These are phyloP conservation scores for Neobulgaria alba DNA, from an alignment of 2,329 filamentous ascomycete species.

Conservation along the genomic window DNA sequence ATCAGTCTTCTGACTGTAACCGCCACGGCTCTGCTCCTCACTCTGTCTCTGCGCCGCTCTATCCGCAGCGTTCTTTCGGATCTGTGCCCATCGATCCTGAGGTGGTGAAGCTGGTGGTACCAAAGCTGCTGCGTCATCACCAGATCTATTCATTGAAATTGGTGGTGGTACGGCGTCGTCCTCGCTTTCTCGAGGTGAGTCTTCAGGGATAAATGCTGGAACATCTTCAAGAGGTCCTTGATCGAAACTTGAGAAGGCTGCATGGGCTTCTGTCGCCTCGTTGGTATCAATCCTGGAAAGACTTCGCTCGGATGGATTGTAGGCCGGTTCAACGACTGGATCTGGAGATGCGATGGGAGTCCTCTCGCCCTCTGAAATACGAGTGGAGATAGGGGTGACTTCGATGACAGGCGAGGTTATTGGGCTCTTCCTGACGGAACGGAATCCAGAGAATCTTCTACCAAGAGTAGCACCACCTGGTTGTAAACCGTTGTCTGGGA, in stretches of 20 bases:
- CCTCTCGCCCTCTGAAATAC: conserved; percentile 22
- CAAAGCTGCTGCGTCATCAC: conserved; percentile 27
- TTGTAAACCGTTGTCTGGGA: conserved; percentile 41
- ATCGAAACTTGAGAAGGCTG: conserved; percentile 63
- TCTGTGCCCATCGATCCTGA: conserved; percentile 89
- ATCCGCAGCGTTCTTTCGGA: conserved; percentile 87
- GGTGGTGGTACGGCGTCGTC: conserved; percentile 31
- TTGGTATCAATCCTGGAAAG: conserved; percentile 52
- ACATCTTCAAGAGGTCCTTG: conserved; percentile 84
- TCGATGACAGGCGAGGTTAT: conserved; percentile 12
- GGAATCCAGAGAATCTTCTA: conserved; percentile 34
- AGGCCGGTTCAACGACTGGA: conserved; percentile 30
- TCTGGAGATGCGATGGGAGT: conserved; percentile 26
- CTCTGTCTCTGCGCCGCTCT: conserved; percentile 58
- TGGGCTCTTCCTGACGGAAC: conserved; percentile 31
- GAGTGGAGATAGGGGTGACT: conserved; percentile 18
- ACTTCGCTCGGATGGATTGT: conserved; percentile 38
- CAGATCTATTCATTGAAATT: conserved; percentile 11
- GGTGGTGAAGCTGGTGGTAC: conserved; percentile 32
- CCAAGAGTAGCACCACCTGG: conserved; percentile 33
- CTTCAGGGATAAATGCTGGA: conserved; percentile 66
- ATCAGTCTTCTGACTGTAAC: conserved; percentile 48
- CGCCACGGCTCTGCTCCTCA: conserved; percentile 51
- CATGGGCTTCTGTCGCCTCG: conserved; percentile 49
- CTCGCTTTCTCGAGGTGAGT: conserved; percentile 29